Base-by-base conservation (phyloP, 495 filamentous ascomycete species). In the Xylaria scruposa region DNA sequence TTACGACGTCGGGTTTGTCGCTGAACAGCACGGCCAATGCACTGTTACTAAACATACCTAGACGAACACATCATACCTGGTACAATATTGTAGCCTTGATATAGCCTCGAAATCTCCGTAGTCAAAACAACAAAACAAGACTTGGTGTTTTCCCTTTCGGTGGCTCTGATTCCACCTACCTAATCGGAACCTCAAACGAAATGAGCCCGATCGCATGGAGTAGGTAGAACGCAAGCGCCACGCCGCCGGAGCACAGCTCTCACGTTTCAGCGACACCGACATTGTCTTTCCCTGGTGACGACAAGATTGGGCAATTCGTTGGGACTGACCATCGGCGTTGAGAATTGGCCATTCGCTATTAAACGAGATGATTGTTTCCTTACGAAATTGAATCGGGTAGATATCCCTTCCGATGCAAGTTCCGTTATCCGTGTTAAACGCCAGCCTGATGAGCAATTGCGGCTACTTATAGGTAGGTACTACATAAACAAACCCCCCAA, bases 371-470 rank as follows among this genome's bases (percentile, higher is more conserved):
- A 56, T 54, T 54, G 49, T 67, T 67, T 19, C 29, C 36, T 38
- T 40, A 17, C 26, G 15, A n/a, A 53, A 10, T 26, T 42, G 31
- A 31, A 31, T 29, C 47, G 65, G 65, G 38, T 67, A 67, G 8
- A 31, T 24, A 15, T 38, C 17, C 29, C 15, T 53, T 67, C 63
- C 63, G 63, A 46, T 67, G 46, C 3, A 51, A 13, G 29, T 67
- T 46, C 63, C 63, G 63, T 26, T 2, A 67, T 53, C 63, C 63
- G 63, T 67, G 63, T 53, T 67, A 51, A 67, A 33, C 44, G 46
- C 44, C 36, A 59, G n/a, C 17, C 0, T 0, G 9, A 38, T 21
- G 38, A 2, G 1, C 38, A 60, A 68, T 60, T 46, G n/a, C 38
- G 24, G 40, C 42, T 29, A 26, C 24, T 19, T n/a, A 53, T 12